Evolutionary conservation across 1,284 basidiomycete species (phyloP), one percentile per base, ranked within the genome.

Genomic region (Pascua sp.): DNA sequence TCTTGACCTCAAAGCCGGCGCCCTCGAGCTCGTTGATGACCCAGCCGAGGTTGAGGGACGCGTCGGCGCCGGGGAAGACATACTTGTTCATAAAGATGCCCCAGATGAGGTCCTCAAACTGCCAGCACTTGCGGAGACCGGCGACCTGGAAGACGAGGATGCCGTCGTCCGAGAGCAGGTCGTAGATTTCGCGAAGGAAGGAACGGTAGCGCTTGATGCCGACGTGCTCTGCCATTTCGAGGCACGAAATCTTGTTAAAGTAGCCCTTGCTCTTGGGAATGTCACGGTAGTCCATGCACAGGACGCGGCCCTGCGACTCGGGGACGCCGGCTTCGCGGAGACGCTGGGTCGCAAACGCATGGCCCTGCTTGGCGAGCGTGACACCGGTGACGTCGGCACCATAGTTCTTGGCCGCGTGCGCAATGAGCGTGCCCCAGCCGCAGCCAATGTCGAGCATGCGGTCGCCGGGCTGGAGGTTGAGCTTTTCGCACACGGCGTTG

Each of bases 221-320:
- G 62, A 99, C 96, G 71, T 97, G 93, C 85, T 99, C 96, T 41
- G 95, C 95, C 95, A 98, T 98, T 79, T 99, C 95, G 67, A 99
- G 83, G 67, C 87, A 88, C 51, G 95, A 91, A 62, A 99, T 98
- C 82, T 98, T 98, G 74, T 85, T 89, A 77, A 89, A 99, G 56
- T 85, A 85, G 55, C 87, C 89, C 56, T 84, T 83, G 32, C 85
- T 84, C 47, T 85, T 84, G 42, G 92, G 92, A 65, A 97, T 90
- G 59, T 98, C 91, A 42, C 95, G 85, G 79, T 91, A 97, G 78
- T 99, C 96, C 75, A 86, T 86, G 82, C 95, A 97, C 53, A 98
- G 80, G 64, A 98, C 92, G 57, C 92, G 85, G 8, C 92, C 95
- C 73, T 88, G 85, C 71, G 86, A 84, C 8, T 88, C 78, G 61